Conservation (phyloP, 2,329 filamentous ascomycete genomes). For the Aspergillus ibericus region DNA sequence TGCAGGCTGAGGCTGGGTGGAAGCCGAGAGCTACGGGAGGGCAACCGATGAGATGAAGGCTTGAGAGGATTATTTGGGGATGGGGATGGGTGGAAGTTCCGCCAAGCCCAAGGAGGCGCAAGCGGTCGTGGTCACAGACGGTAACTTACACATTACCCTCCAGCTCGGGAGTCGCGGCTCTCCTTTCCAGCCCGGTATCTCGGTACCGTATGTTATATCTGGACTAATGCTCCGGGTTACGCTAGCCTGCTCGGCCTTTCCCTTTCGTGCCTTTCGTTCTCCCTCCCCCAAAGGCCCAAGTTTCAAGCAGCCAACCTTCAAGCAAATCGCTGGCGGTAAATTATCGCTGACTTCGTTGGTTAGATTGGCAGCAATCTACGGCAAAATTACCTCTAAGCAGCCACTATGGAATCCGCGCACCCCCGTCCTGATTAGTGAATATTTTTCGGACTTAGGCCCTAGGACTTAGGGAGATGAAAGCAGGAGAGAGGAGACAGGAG, state of each 20-base stretch:
- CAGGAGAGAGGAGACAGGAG: too few species aligned
- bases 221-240: neutral
- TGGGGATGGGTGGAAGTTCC: conserved; percentile 31
- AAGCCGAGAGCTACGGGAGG: conserved; percentile 22
- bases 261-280: neutral
- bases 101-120: conserved; percentile 40
- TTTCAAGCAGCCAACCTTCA: neutral
- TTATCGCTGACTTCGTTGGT: conserved; percentile 2
- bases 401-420: neutral
- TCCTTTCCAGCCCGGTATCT: conserved; percentile 8
- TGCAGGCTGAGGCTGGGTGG: conserved; percentile 12
- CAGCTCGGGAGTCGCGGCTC: conserved; percentile 15
- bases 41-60: conserved; percentile 23
- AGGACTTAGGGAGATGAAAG: neutral
- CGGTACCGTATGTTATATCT: conserved; percentile 9
- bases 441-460: neutral
- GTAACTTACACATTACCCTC: conserved; percentile 28
- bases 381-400: neutral
- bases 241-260: conserved; percentile 2
- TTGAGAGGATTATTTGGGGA: conserved; percentile 26
- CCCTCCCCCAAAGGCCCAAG: neutral
- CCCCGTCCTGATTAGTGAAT: neutral
- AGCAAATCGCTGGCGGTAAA: conserved; percentile 6
- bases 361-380: neutral
- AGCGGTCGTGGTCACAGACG: conserved; percentile 28